Evolutionary conservation across 257 asterid genomes (phyloP), one percentile per base, ranked within the genome.

Genomic region (Ilex aquifolium): DNA sequence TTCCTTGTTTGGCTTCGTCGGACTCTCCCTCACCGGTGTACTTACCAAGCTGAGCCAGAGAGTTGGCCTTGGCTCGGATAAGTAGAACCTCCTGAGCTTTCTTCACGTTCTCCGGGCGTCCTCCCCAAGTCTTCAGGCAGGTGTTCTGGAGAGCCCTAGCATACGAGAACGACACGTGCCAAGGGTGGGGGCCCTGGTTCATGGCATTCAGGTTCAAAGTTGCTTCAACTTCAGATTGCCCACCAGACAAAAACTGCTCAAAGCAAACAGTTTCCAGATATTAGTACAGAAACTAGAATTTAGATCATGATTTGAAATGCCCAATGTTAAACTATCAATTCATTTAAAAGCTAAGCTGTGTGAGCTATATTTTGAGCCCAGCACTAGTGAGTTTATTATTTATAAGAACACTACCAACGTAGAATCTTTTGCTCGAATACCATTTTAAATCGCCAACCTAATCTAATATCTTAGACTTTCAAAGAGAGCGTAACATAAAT

Each of bases 121-220:
- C 68, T 32, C 67, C 64, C 71, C 67, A 65, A 44, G 76, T 71
- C 64, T 65, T 65, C 60, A 71, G 54, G 67, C 67, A 60, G 15
- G 71, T 71, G 51, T 65, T 71, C 46, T 65, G 71, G 13, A 72
- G 72, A 0, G 72, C 68, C 57, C 72, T 65, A 9, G 76, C 65
- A 1, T 61, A 65, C 10, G 76, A 65, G 64, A 72, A 72, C 3
- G 76, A 72, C n/a, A 72, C 61, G 14, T 61, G 76, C 53, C 68
- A 66, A 0, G 53, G 76, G 68, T 49, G 65, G 6, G 72, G 72
- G 46, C 68, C 53, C 36, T 71, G 65, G 71, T 72, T 72, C 53
- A 66, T 72, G 44, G 72, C 68, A 17, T 72, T 72, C 76, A 72
- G 65, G 68, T 72, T 71, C 40, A 60, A 56, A 9, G 71, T 65